A percentile compares a stretch with the other conserved stretches of the same genome.
phyloP scores from a whole-genome alignment of 139 green algal species.

The Gonium pectorale region DNA sequence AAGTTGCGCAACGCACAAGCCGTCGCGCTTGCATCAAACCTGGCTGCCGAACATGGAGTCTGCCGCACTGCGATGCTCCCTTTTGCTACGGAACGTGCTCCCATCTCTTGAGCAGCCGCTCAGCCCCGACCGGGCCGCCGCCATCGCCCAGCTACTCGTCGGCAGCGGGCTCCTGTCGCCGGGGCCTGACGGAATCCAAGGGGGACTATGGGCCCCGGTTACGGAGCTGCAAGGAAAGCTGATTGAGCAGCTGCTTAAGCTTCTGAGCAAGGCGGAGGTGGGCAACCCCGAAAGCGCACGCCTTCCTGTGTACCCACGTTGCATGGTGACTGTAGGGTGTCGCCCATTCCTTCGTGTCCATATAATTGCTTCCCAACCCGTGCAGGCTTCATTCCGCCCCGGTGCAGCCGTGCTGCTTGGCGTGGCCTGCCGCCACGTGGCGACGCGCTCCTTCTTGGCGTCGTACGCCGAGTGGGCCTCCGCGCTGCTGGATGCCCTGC shows the following conservation, averaged over 20 bases:
- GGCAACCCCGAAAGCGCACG: background rate
- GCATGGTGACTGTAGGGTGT: background rate
- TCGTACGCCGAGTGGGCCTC: conserved; percentile 43
- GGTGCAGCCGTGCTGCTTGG: conserved; percentile 27
- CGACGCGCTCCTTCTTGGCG: background rate
- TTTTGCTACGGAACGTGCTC: background rate
- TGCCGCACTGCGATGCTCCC: background rate
- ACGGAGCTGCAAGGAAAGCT: conserved; percentile 37
- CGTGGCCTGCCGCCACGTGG: conserved; percentile 6
- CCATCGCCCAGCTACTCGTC: conserved; percentile 7
- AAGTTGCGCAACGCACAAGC: no score
- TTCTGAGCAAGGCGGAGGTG: conserved; percentile 15
- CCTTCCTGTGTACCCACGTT: background rate
- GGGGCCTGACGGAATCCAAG: conserved; percentile 14
- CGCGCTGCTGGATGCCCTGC: conserved; percentile 42
- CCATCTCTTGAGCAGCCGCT: conserved; percentile 28
- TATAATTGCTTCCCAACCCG: background rate
- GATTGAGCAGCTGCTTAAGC: conserved; percentile 26
- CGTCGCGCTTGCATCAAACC: no score
- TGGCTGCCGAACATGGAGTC: no score
- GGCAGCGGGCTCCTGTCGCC: conserved; percentile 16
- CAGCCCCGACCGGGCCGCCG: background rate
- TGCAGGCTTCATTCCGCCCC: conserved; percentile 21
- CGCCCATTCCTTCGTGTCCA: background rate
- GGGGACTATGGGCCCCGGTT: conserved; percentile 9